Evolutionary conservation across 176 grass and related monocot species (phyloP).

Genomic region (Triticum monococcum): DNA sequence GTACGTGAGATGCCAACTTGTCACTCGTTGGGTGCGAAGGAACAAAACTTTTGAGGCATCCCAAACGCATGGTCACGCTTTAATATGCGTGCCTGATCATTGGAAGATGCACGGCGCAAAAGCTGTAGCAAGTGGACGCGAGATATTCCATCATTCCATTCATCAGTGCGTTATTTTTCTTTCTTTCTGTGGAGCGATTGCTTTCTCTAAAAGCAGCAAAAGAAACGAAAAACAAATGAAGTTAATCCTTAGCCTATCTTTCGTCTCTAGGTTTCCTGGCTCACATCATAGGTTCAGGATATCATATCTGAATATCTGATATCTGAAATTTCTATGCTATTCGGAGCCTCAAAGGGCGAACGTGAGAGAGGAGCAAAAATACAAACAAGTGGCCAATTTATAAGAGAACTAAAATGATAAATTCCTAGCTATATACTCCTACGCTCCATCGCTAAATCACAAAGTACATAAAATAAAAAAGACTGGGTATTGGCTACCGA

Average conservation of each 20-base stretch:
- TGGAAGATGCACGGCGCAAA: not conserved
- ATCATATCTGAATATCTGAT: not conserved
- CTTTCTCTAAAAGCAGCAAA: not conserved
- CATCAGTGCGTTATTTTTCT: not conserved
- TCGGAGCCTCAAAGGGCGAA: not conserved
- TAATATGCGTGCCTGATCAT: conserved; percentile 1
- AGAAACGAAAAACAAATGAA: not conserved
- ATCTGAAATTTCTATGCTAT: too few species aligned
- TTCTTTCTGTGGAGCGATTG: not conserved
- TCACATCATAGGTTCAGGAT: not conserved
- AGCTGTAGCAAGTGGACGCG: not conserved
- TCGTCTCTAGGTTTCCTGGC: not conserved
- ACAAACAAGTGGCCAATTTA: not conserved
- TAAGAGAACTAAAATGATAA: not conserved
- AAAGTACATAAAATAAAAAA: not conserved
- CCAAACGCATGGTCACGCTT: not conserved
- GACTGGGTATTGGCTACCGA: not conserved
- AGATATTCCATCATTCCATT: not conserved
- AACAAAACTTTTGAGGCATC: not conserved
- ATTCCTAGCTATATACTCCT: not conserved
- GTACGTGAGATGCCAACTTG: too few species aligned
- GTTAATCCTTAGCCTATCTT: not conserved
- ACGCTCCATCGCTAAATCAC: not conserved
- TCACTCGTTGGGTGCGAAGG: not conserved
- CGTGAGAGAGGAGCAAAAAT: not conserved